Base-by-base conservation (phyloP, 2,329 filamentous ascomycete genomes). In the Colletotrichum salicis region DNA sequence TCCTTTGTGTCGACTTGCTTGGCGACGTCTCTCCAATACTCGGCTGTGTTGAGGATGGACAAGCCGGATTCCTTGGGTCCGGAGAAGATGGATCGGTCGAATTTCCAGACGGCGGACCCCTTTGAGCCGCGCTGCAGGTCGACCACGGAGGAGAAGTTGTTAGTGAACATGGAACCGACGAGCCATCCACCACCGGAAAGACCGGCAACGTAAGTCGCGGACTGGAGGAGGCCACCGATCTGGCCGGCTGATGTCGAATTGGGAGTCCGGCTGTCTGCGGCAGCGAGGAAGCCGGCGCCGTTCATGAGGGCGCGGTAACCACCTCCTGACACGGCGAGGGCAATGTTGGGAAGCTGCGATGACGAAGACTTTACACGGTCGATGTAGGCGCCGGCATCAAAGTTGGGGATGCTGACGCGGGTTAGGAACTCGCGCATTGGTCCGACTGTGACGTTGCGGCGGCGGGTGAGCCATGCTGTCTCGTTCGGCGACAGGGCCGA, bases 251-350 rank as follows among this genome's bases (percentile, higher is more conserved):
- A 62, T 0, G 90, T 93, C 4, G 91, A 84, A 64, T 89, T 89
- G 0, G 85, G 79, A 0, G 93, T 95, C 24, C 95, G 89, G 76
- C 82, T 88, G 80, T 97, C 95, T 75, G 94, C 95, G 0, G 94
- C 95, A 35, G 93, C 89, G 19, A 97, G 76, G 55, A 92, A 92
- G 72, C 95, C 95, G 19, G 92, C 95, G 48, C 94, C 94, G 78
- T 93, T 96, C 84, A 95, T 85, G 84, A 97, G 86, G n/a, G 95
- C 94, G 68, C 95, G 88, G 80, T 96, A 97, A 45, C 95, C 95
- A 79, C 95, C 95, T 13, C 94, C 94, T 0, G 94, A 96, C 56
- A 93, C 85, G 12, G 94, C 93, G 73, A 97, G 89, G 19, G 87
- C 94, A 73, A 97, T 91, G 75, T 86, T 87, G 64, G 86, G 86